phyloP scores from a whole-genome alignment of 257 asterid species.

The Gentiana dahurica region DNA sequence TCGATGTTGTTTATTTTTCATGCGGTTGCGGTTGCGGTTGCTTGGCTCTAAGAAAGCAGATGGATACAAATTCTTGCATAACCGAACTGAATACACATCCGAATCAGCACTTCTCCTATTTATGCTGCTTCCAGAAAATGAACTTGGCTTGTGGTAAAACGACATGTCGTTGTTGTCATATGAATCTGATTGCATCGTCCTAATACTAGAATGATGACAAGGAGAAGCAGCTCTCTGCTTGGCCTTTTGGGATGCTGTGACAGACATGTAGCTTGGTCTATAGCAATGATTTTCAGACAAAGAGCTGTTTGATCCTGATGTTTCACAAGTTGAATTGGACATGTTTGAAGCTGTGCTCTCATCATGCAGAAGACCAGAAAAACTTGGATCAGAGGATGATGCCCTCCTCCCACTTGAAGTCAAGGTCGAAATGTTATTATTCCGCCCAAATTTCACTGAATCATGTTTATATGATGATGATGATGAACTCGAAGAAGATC shows the following conservation, averaged over 20 bases:
- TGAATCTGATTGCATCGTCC: conserved; percentile 18
- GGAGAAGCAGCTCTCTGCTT: conserved; percentile 25
- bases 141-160: conserved; percentile 40
- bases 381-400: conserved; percentile 47
- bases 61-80: conserved; percentile 31
- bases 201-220: conserved; percentile 13
- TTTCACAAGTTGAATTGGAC: conserved; percentile 48
- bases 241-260: conserved; percentile 37
- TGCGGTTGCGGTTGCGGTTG: not conserved
- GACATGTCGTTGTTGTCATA: conserved; percentile 27
- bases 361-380: conserved; percentile 35
- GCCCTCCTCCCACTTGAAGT: conserved; percentile 29
- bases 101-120: conserved; percentile 48
- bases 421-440: conserved; percentile 24
- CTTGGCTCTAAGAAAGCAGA: conserved; percentile 4
- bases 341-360: conserved; percentile 71
- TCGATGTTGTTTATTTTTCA: conserved; percentile 1
- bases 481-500: conserved; percentile 26
- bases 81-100: no score
- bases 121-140: conserved; percentile 39
- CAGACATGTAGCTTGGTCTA: conserved; percentile 63
- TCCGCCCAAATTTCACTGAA: conserved; percentile 18
- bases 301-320: conserved; percentile 36
- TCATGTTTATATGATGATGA: conserved; percentile 22
- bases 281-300: conserved; percentile 14